Evolutionary conservation across 1,284 basidiomycete species (phyloP), one percentile per base, ranked within the genome.

Genomic region (Inonotus obliquus): DNA sequence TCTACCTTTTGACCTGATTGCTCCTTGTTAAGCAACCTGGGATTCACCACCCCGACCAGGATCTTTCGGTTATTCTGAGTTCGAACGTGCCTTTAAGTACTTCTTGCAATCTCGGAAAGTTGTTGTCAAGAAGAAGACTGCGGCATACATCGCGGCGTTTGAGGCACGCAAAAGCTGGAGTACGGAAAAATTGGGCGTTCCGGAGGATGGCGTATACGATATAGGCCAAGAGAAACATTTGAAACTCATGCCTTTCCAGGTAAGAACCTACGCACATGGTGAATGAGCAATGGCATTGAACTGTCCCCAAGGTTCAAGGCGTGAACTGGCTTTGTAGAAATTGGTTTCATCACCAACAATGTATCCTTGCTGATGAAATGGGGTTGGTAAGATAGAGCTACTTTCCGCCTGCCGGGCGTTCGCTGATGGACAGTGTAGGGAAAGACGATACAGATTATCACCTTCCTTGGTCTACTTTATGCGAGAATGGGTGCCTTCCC

Each of bases 291-390:
- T 23, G 41, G 51, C n/a, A 57, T 25, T 37, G 21, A 32, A 45
- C 32, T 27, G 53, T 64, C 13, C 52, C 39, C 25, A 41, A 96
- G 87, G 81, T 96, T 25, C 88, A 94, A 57, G 96, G 96, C 4
- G 86, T 98, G 65, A 96, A 96, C 65, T 98, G 96, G 94, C 79
- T 98, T 32, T 85, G 86, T 64, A 83, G 87, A 68, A 95, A 96
- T 67, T 95, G 94, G 90, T 92, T 87, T 84, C 87, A 85, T 66
- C 80, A 82, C 49, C 92, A 95, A 65, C 86, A 89, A 41, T 95
- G 91, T 67, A 98, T 98, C 66, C 81, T 98, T n/a, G 95, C 96
- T 2, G 96, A 99, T 70, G 96, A 98, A 75, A 98, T 99, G 96
- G 95, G 94, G 58, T 74, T 96, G 67, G 91, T 91, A 72, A 63